These are phyloP conservation scores for Fusarium heterosporum DNA, from an alignment of 2,329 filamentous ascomycete species.

Conservation along the genomic window DNA sequence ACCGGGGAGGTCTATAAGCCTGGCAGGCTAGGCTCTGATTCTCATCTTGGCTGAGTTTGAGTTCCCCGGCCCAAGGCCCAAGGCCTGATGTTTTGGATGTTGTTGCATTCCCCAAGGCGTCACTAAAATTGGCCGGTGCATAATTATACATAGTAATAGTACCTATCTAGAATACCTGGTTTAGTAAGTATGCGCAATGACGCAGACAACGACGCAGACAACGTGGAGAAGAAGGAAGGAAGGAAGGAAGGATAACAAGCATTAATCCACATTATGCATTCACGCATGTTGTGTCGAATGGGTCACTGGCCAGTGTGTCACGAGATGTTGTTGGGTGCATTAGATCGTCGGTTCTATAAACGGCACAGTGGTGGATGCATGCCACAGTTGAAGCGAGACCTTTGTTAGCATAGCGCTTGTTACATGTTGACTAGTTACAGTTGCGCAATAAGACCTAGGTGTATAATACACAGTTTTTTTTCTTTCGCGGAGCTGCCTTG, in stretches of 20 bases:
- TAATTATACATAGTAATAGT: constrained; percentile 28
- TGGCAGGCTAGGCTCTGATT: background rate
- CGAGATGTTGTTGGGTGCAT: background rate
- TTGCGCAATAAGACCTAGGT: constrained; percentile 2
- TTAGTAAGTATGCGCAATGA: constrained; percentile 27
- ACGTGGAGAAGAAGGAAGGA: background rate
- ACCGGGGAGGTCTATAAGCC: constrained; percentile 1
- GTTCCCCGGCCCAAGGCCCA: constrained; percentile 14
- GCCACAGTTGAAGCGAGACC: constrained; percentile 12
- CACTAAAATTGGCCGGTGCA: constrained; percentile 25
- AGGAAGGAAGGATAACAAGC: background rate
- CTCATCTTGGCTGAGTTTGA: constrained; percentile 8
- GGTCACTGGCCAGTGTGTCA: constrained; percentile 12
- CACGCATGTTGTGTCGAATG: background rate
- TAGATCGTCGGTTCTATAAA: constrained; percentile 31
- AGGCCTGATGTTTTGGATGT: constrained; percentile 31
- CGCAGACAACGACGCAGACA: constrained; percentile 16
- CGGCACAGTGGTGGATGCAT: constrained; percentile 20
- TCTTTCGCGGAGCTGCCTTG: background rate
- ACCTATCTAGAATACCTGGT: constrained; percentile 21
- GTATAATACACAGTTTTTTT: constrained; percentile 20
- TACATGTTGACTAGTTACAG: constrained; percentile 4
- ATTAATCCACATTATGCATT: constrained; percentile 15
- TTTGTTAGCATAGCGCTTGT: constrained; percentile 6
- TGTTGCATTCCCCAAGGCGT: constrained; percentile 31